Evolutionary conservation across 768 basidiomycete species (phyloP).

Genomic region (Boletus barrowsii): DNA sequence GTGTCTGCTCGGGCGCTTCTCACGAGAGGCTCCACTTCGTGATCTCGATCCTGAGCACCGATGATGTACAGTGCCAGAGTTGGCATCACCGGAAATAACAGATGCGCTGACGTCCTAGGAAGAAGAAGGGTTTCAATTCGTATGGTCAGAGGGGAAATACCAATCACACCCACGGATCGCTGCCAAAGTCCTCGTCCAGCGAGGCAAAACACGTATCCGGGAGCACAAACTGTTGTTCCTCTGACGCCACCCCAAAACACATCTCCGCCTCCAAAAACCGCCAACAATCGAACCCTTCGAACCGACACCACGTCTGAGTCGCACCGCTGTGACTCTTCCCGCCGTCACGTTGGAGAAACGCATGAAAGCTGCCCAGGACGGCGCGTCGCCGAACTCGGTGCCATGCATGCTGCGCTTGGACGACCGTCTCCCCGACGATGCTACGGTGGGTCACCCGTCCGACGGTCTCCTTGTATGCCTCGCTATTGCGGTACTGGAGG

Average conservation of each 20-base stretch:
- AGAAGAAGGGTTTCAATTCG: neutral
- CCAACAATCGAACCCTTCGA: slow-evolving; percentile 43
- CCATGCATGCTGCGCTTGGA: slow-evolving; percentile 22
- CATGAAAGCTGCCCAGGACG: slow-evolving; percentile 26
- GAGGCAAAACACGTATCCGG: slow-evolving; percentile 53
- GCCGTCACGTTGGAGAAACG: slow-evolving; percentile 25
- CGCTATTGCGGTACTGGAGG: slow-evolving; percentile 56
- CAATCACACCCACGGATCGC: slow-evolving; percentile 24
- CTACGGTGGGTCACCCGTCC: slow-evolving; percentile 23
- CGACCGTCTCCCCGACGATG: slow-evolving; percentile 20
- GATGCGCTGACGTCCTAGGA: slow-evolving; percentile 42
- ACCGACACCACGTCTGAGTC: slow-evolving; percentile 1
- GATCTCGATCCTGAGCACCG: slow-evolving; percentile 28
- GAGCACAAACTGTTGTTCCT: slow-evolving; percentile 56
- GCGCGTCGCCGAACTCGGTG: slow-evolving; percentile 28
- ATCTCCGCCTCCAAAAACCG: slow-evolving; percentile 47
- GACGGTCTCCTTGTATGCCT: slow-evolving; percentile 42
- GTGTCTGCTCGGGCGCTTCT: neutral
- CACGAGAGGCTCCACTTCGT: slow-evolving; percentile 12
- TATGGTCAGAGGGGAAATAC: neutral
- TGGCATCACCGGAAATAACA: slow-evolving; percentile 57
- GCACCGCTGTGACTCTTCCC: neutral
- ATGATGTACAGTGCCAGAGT: slow-evolving; percentile 54
- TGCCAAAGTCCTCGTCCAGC: slow-evolving; percentile 46
- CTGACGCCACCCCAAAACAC: slow-evolving; percentile 50